These are phyloP conservation scores for Candida odintsovae DNA, from an alignment of 805 yeast species.

Conservation along the genomic window DNA sequence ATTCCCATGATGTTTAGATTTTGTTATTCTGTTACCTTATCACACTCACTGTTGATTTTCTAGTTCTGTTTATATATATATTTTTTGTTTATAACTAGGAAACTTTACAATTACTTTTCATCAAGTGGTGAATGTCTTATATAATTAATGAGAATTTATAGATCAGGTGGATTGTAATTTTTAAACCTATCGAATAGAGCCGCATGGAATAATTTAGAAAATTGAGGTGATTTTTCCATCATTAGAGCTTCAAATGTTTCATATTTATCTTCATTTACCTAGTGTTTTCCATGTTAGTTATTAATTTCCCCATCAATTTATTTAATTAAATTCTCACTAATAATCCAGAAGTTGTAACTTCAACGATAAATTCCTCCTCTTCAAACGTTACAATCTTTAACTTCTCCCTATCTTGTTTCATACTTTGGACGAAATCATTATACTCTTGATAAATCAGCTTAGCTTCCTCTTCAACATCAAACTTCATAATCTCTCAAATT, in stretches of 20 bases:
- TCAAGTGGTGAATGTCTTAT: too few relatives aligned
- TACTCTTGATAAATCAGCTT: conserved; percentile 5
- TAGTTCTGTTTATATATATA: too few relatives aligned
- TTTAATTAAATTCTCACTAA: neutral
- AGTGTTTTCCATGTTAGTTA: too few relatives aligned
- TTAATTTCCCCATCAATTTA: neutral
- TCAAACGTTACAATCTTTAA: conserved; percentile 10
- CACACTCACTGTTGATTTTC: too few relatives aligned
- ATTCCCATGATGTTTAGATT: neutral
- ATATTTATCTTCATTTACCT: conserved; percentile 5
- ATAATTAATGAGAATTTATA: neutral
- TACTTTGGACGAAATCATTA: neutral
- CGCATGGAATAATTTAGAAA: conserved; percentile 7
- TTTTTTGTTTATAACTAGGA: too few relatives aligned
- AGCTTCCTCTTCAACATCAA: conserved; percentile 3
- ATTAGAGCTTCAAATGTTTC: conserved; percentile 26
- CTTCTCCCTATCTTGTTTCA: neutral
- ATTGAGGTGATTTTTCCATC: conserved; percentile 10
- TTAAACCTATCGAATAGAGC: conserved; percentile 4
- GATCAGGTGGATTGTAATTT: neutral
- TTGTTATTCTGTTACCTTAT: too few relatives aligned
- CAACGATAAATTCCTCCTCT: neutral
- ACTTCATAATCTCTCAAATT: neutral
- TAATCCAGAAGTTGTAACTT: conserved; percentile 12
- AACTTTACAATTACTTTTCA: too few relatives aligned